Base-by-base conservation (phyloP, 139 green algal species). In the Micractinium conductrix region DNA sequence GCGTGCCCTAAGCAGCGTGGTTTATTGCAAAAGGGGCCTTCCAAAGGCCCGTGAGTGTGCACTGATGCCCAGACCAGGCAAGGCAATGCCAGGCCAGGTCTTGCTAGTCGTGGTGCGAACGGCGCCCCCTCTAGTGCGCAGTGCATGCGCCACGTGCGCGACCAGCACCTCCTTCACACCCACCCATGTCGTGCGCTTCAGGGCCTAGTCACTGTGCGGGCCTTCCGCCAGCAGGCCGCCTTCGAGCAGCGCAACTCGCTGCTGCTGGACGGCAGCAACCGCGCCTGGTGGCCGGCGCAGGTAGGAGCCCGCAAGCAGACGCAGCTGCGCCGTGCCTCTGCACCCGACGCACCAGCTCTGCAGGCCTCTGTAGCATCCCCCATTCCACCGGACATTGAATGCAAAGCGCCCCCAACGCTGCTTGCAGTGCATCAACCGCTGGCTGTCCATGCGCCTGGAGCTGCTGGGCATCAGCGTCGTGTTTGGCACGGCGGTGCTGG, bases 391-490 rank as follows among this genome's bases (percentile, higher is more conserved):
- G 28, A n/a, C 53, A 9, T 21, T 1, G n/a, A n/a, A n/a, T n/a
- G n/a, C n/a, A n/a, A n/a, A n/a, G n/a, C n/a, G n/a, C n/a, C n/a
- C n/a, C n/a, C n/a, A n/a, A n/a, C n/a, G n/a, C n/a, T n/a, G 24
- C 28, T 42, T 33, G 60, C 89, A 93, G 88, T 87, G 92, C 63
- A 89, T 96, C 33, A 98, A 99, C 87, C 91, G 97, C 72, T 99
- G 97, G 97, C 91, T 99, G 45, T 92, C 87, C 26, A 87, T 99
- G 43, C 90, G 97, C 40, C 90, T 99, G 80, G 97, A 99, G 90
- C 81, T 97, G 60, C 94, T 99, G 83, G 97, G 96, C n/a, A 92
- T 86, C 30, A 69, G 81, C 1, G 90, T 96, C 2, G 88, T 95
- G 28, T 90, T 93, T 79, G 87, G 88, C 40, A 83, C 87, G 28